Evolutionary conservation across 2,329 filamentous ascomycete genomes (phyloP), one percentile per base, ranked within the genome.

Genomic region (Colletotrichum simmondsii): DNA sequence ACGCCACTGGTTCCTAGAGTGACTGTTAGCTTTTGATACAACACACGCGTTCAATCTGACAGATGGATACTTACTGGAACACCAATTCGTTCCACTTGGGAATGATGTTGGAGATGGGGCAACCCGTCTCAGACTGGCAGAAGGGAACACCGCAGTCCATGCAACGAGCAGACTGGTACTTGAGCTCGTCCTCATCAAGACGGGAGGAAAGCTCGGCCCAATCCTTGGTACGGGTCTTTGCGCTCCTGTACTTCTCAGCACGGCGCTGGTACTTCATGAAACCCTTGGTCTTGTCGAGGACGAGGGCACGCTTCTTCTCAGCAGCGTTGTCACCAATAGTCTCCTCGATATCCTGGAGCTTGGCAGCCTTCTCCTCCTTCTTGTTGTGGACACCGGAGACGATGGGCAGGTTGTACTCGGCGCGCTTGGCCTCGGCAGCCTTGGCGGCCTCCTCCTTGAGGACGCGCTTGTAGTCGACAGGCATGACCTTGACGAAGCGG

Each of bases 121-220:
- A 98, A 61, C 96, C 96, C 75, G 94, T 95, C 78, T 98, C 96
- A 24, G 95, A 98, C 83, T 98, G 96, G 79, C 96, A 98, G 89
- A 98, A 98, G 1, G 96, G 96, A 74, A 98, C 95, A 90, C 96
- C 96, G 74, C 96, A 98, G 85, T 98, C 96, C 96, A 98, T 98
- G 87, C 96, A 98, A 76, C 96, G 94, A 74, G 96, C 96, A 59
- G 95, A 93, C 84, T 98, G 96, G 81, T 97, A 98, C 87, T 98
- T 98, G 76, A 98, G 91, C 85, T 98, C 95, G 77, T 98, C 96
- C 83, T 98, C 95, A 76, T 94, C 95, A 61, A 98, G 89, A 71
- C 96, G 93, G 79, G 91, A 91, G 72, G 93, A 97, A 59, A 98
- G 89, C 85, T 98, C 96, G 53, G 93, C 93, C 95, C 95, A 98